These are phyloP conservation scores for Globisporangium takayamanum DNA, from an alignment of 352 stramenopile species.

Conservation along the genomic window DNA sequence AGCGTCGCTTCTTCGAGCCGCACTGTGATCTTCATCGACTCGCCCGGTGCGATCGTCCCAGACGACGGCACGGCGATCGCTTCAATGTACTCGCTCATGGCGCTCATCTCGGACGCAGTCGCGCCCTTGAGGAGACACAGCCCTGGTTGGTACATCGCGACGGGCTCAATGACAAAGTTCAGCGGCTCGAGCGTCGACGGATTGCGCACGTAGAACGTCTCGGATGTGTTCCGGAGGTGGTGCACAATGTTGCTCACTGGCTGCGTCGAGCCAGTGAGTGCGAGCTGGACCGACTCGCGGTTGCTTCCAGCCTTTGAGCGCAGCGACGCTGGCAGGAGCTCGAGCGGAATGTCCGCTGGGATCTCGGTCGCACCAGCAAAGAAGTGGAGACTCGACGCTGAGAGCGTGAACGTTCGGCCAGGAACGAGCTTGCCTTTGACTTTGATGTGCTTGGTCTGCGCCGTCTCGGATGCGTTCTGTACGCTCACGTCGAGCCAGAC, in stretches of 20 bases:
- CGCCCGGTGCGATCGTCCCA: conserved; percentile 58
- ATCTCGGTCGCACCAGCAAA: conserved; percentile 62
- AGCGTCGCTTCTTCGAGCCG: conserved; percentile 59
- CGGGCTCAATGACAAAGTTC: conserved; percentile 65
- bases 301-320: conserved; percentile 32
- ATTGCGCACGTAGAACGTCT: conserved; percentile 83
- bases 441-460: conserved; percentile 58
- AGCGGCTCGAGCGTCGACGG: conserved; percentile 56
- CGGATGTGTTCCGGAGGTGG: conserved; percentile 54
- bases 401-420: conserved; percentile 80
- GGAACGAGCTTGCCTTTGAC: conserved; percentile 71
- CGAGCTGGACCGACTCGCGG: conserved; percentile 27
- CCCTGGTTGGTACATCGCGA: conserved; percentile 56
- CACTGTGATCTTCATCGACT: conserved; percentile 76
- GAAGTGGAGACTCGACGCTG: conserved; percentile 72
- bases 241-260: conserved; percentile 32
- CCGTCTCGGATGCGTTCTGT: conserved; percentile 51
- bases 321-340: conserved; percentile 36
- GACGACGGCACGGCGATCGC: conserved; percentile 61
- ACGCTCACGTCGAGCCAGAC: conserved; percentile 66
- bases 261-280: conserved; percentile 16
- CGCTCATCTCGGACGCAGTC: conserved; percentile 50
- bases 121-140: conserved; percentile 62
- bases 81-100: conserved; percentile 76
- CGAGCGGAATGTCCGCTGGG: conserved; percentile 33